These are phyloP conservation scores for Fusarium stilboides DNA, from an alignment of 2,329 filamentous ascomycete species.

Conservation along the genomic window DNA sequence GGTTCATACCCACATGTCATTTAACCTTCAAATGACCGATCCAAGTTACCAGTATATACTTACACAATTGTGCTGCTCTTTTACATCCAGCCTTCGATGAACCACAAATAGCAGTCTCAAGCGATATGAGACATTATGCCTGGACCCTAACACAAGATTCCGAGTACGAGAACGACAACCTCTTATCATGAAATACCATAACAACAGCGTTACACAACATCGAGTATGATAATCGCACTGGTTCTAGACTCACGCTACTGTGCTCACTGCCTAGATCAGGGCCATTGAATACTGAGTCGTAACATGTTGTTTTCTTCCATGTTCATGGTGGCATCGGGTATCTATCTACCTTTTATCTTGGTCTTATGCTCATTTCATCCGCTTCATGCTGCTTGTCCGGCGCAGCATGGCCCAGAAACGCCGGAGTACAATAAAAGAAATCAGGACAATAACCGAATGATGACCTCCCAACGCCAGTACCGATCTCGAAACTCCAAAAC, in stretches of 20 bases:
- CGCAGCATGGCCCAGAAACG: constrained; percentile 30
- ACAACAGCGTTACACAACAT: neutral
- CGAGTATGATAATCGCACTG: neutral
- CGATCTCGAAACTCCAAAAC: constrained; percentile 24
- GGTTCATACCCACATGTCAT: neutral
- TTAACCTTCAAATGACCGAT: neutral
- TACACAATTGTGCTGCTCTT: neutral
- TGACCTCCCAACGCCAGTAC: constrained; percentile 31
- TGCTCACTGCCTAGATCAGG: neutral
- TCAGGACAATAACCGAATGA: constrained; percentile 13
- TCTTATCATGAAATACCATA: no score
- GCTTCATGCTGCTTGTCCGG: constrained; percentile 18
- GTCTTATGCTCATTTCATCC: constrained; percentile 22
- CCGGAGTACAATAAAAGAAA: constrained; percentile 16
- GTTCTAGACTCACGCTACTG: neutral
- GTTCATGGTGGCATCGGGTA: constrained; percentile 35
- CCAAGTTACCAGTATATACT: neutral
- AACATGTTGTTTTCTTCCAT: constrained; percentile 12
- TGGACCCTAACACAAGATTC: neutral
- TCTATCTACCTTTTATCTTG: constrained; percentile 36
- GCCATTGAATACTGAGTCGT: neutral
- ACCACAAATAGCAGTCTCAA: neutral
- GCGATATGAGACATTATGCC: neutral
- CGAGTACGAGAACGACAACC: neutral
- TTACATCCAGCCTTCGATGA: neutral